Evolutionary conservation across 2,329 filamentous ascomycete genomes (phyloP), one percentile per base, ranked within the genome.

Genomic region (Talaromyces sp.): DNA sequence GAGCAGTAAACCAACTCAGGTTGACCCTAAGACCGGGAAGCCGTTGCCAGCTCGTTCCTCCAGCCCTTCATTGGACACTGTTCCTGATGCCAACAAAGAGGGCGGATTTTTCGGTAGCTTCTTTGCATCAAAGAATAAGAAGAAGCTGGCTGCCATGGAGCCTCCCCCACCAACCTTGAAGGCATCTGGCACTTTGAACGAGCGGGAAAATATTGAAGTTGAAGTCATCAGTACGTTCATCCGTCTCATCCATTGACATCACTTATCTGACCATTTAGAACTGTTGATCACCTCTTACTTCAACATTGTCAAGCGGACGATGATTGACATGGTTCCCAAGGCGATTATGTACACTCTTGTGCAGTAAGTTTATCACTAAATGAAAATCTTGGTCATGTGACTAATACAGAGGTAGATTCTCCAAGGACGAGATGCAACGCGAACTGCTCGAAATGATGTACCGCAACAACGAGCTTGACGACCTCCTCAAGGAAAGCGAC

Each of bases 131-230:
- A 99, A 98, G 87, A 99, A 98, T 83, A 99, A 98, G 89, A 99
- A 99, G 89, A 98, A 97, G 89, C 96, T 96, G 82, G 95, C 95
- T n/a, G 93, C 94, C 57, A 99, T 99, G 95, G 95, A 99, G 78
- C 85, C 95, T 15, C 95, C 95, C 45, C 95, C 95, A 68, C 87
- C 95, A 35, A 94, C 88, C 49, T 87, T 99, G 65, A 99, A 97
- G 83, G 95, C 95, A 39, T 96, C 92, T 3, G 94, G 95, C 49
- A 96, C 90, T 31, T 84, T 99, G 45, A 96, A 91, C 5, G 95
- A 99, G 81, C 92, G 95, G 67, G 95, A 99, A 78, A 89, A 89
- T 66, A 91, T 97, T 69, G 95, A 99, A 79, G 95, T 99, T 56
- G 95, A 99, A 81, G 93, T 99, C 68, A 99, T 99, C 75, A 99